These are phyloP conservation scores for Triticum monococcum DNA, from an alignment of 176 grass and related monocot species.

Conservation along the genomic window DNA sequence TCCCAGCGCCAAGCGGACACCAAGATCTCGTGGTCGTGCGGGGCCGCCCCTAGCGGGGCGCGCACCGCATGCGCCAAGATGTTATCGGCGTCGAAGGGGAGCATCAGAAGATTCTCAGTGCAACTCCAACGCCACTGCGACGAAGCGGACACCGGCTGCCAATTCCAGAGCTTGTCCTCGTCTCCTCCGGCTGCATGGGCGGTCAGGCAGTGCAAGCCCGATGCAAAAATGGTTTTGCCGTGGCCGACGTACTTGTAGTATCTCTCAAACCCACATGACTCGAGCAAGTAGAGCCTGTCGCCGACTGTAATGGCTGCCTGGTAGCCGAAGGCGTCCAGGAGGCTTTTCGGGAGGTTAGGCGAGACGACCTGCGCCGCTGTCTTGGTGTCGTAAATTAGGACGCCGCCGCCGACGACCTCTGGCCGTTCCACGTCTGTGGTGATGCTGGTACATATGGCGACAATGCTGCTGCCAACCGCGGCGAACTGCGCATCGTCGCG, in stretches of 20 bases:
- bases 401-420: too few relatives aligned
- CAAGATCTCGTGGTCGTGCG: not conserved
- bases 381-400: not conserved
- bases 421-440: not conserved
- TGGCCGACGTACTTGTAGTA: too few relatives aligned
- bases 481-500: not conserved
- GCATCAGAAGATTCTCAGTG: not conserved
- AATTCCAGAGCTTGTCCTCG: not conserved
- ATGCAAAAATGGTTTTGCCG: too few relatives aligned
- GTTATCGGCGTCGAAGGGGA: not conserved
- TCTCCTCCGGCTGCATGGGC: not conserved
- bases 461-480: not conserved
- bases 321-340: too few relatives aligned
- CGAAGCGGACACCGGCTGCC: not conserved
- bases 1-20: not conserved
- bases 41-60: not conserved
- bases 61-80: not conserved
- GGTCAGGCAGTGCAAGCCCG: not conserved
- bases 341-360: not conserved
- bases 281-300: too few relatives aligned
- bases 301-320: too few relatives aligned
- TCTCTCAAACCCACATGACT: too few relatives aligned
- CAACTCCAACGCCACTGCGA: not conserved
- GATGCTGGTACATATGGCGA: not conserved
- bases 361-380: not conserved